A percentile compares a stretch with the other conserved stretches of the same genome.
These are phyloP conservation scores for Diaporthe vexans DNA, from an alignment of 2,329 filamentous ascomycete species.

Conservation along the genomic window DNA sequence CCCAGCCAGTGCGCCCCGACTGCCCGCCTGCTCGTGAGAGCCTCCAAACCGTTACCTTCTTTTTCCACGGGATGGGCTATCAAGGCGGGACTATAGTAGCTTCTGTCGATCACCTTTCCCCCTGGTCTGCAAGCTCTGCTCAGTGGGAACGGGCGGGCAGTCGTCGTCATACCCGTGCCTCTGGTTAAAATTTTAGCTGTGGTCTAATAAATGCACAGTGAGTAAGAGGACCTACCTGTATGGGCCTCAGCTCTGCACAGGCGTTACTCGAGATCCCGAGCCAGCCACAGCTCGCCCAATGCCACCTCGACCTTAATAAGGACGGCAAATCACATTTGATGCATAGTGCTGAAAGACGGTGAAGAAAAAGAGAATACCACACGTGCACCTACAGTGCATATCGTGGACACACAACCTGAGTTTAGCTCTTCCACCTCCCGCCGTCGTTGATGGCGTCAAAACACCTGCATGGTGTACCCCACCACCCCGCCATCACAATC, in stretches of 20 bases:
- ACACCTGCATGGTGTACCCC: constrained; percentile 34
- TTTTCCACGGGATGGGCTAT: neutral
- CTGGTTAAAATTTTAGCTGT: neutral
- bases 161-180: neutral
- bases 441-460: constrained; percentile 33
- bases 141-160: neutral
- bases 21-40: neutral
- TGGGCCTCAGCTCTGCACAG: neutral
- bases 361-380: neutral
- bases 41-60: constrained; percentile 16
- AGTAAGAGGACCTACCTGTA: neutral
- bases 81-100: neutral
- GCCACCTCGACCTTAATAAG: neutral
- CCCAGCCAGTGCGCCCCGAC: neutral
- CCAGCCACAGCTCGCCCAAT: neutral
- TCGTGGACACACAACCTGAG: neutral
- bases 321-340: neutral
- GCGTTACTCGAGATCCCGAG: constrained; percentile 4
- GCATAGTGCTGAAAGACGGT: constrained; percentile 10
- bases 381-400: constrained; percentile 19
- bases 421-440: constrained; percentile 22
- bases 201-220: neutral
- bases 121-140: constrained; percentile 2
- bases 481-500: constrained; percentile 36
- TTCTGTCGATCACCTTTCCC: constrained; percentile 3